These are phyloP conservation scores for Camptophora hylomeconis DNA, from an alignment of 2,329 filamentous ascomycete genomes.

Conservation along the genomic window DNA sequence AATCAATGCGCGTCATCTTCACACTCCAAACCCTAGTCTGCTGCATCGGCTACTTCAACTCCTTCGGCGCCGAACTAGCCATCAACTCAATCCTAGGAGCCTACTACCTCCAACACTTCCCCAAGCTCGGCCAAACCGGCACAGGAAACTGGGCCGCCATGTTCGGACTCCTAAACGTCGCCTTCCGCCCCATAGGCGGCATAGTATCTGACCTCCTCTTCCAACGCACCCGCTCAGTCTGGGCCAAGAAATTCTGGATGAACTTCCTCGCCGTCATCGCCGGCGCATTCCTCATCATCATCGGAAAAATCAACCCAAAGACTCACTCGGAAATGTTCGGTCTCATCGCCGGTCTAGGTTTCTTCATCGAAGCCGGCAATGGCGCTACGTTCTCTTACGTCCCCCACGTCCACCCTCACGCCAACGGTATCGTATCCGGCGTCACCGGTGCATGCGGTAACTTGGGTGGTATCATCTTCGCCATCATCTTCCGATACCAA, in stretches of 20 bases:
- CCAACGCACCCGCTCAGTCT: slow-evolving; percentile 36
- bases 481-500: slow-evolving; percentile 68
- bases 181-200: slow-evolving; percentile 35
- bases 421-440: slow-evolving; percentile 69
- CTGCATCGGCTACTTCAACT: slow-evolving; percentile 38
- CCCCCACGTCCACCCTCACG: slow-evolving; percentile 70
- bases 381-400: slow-evolving; percentile 78
- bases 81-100: slow-evolving; percentile 48
- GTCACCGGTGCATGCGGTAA: slow-evolving; percentile 71
- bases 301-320: slow-evolving; percentile 51
- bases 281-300: slow-evolving; percentile 48
- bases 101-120: slow-evolving; percentile 47
- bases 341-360: slow-evolving; percentile 60
- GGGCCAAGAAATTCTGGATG: slow-evolving; percentile 52
- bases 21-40: slow-evolving; percentile 43
- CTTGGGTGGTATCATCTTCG: slow-evolving; percentile 72
- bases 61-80: slow-evolving; percentile 47
- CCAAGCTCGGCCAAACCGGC: slow-evolving; percentile 39
- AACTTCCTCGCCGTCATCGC: slow-evolving; percentile 42
- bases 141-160: slow-evolving; percentile 43
- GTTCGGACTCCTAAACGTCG: slow-evolving; percentile 40
- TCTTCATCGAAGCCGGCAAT: slow-evolving; percentile 77
- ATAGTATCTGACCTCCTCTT: slow-evolving; percentile 45
- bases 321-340: slow-evolving; percentile 56
- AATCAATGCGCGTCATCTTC: slow-evolving; percentile 47